A percentile compares a stretch with the other conserved stretches of the same genome.
These are phyloP conservation scores for Gossypium stocksii DNA, from an alignment of 345 rosid genomes.

Conservation along the genomic window DNA sequence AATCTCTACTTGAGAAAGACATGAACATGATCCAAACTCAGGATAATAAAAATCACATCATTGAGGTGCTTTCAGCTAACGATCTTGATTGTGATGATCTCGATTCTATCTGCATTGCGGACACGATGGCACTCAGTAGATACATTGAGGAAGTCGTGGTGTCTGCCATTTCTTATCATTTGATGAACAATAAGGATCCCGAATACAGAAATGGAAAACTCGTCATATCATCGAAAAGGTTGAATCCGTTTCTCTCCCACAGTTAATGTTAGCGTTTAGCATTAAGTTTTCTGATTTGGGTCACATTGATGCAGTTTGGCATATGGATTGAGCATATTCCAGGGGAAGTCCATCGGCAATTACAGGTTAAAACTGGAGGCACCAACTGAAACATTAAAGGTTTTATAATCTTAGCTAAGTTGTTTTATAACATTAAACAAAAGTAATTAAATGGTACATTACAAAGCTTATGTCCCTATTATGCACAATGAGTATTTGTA, in stretches of 20 bases:
- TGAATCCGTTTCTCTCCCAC: not conserved
- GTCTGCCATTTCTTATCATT: conserved; percentile 83
- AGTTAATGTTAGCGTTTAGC: not conserved
- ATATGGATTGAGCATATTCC: conserved; percentile 78
- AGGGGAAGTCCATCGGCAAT: conserved; percentile 49
- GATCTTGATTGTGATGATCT: conserved; percentile 90
- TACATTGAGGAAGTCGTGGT: conserved; percentile 89
- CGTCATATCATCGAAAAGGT: conserved; percentile 76
- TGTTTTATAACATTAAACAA: not conserved
- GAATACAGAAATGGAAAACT: conserved; percentile 88
- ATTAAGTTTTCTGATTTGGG: conserved; percentile 9
- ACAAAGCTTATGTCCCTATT: not conserved
- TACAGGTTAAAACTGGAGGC: conserved; percentile 51
- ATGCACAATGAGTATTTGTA: conserved; percentile 21
- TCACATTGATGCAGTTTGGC: conserved; percentile 54
- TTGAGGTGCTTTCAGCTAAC: conserved; percentile 83
- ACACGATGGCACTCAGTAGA: conserved; percentile 65
- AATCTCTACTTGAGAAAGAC: conserved; percentile 82
- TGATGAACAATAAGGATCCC: conserved; percentile 73
- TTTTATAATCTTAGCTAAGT: not conserved
- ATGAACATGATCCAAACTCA: conserved; percentile 91
- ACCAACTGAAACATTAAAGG: conserved; percentile 42
- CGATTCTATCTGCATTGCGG: conserved; percentile 58
- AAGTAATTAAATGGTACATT: not conserved
- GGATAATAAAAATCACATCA: conserved; percentile 82